These are phyloP conservation scores for Cytospora leucostoma DNA, from an alignment of 2,329 filamentous ascomycete species.

Conservation along the genomic window DNA sequence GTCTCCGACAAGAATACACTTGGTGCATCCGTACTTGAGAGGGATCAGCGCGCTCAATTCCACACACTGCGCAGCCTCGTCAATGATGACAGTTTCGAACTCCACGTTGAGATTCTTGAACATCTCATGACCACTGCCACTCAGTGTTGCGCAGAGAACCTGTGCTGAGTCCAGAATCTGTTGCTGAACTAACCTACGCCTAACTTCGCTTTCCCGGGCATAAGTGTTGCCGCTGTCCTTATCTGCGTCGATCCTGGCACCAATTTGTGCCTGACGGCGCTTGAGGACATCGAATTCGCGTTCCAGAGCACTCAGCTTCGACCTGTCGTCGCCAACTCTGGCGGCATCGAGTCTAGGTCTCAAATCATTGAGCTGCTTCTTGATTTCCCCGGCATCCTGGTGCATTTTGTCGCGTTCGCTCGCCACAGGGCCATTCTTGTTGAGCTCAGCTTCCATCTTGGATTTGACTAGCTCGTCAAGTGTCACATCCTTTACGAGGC, in stretches of 20 bases:
- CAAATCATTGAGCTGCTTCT: conserved; percentile 71
- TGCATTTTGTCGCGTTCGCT: conserved; percentile 61
- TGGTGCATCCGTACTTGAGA: conserved; percentile 93
- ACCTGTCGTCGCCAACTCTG: conserved; percentile 55
- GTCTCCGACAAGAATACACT: conserved; percentile 96
- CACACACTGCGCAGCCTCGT: conserved; percentile 97
- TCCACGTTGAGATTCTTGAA: conserved; percentile 93
- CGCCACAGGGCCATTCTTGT: conserved; percentile 55
- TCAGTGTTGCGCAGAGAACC: conserved; percentile 92
- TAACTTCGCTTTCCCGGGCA: conserved; percentile 82
- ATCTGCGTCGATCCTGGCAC: conserved; percentile 80
- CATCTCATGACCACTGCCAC: conserved; percentile 95
- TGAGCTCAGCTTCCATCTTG: conserved; percentile 63
- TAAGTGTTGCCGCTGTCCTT: conserved; percentile 83
- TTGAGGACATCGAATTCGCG: conserved; percentile 78
- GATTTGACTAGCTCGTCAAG: conserved; percentile 87
- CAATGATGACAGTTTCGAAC: conserved; percentile 97
- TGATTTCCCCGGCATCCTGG: conserved; percentile 68
- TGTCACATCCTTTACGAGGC: conserved; percentile 85
- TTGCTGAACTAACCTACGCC: conserved; percentile 81
- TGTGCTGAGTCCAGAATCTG: conserved; percentile 88
- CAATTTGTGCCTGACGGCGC: conserved; percentile 71
- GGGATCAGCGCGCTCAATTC: conserved; percentile 96
- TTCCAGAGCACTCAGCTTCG: conserved; percentile 58
- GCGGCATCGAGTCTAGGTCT: conserved; percentile 71